Base-by-base conservation (phyloP, 345 rosid species). In the Nephelium lappaceum region DNA sequence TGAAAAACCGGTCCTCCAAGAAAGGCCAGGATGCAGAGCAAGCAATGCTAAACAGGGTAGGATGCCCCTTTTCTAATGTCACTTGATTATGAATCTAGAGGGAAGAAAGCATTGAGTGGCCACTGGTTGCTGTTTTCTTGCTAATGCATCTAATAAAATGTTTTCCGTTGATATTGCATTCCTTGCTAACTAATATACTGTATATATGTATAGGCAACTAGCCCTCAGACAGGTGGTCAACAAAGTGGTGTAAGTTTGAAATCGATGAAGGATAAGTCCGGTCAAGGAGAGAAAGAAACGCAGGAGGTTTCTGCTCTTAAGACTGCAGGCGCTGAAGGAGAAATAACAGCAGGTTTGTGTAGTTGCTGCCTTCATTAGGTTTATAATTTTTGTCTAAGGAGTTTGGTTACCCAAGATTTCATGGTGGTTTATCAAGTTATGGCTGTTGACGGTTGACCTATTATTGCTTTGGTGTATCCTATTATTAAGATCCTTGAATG, bases 11-110 rank as follows among this genome's bases (percentile, higher is more conserved):
- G 72, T 87, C 98, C 73, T 92, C 98, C 51, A 95, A 89, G 83
- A 95, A 91, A 84, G 91, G 83, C 60, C 81, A 79, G 76, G 99
- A 95, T 57, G 89, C 99, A 55, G 99, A 95, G 85, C 95, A 93
- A 63, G 79, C 95, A 42, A 83, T 87, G 23, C 84, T 91, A 67
- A 93, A 88, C 77, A 90, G 99, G 93, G 99, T 90, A 72, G 23
- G 86, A 71, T 67, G 49, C 69, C 60, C 31, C 77, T 73, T 82
- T 53, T 66, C 49, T 42, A n/a, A 57, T 81, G 76, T 27, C 24
- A 69, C 73, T 75, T 70, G 53, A 49, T 67, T 47, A 15, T 67
- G 39, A 77, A 49, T 70, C 55, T 23, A 43, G 55, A 53, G 21
- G 39, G 69, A 72, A 58, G 49, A 43, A 77, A 69, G 41, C 12